Evolutionary conservation across 2,329 filamentous ascomycete genomes (phyloP).

Genomic region (Aspergillaceae sp.): DNA sequence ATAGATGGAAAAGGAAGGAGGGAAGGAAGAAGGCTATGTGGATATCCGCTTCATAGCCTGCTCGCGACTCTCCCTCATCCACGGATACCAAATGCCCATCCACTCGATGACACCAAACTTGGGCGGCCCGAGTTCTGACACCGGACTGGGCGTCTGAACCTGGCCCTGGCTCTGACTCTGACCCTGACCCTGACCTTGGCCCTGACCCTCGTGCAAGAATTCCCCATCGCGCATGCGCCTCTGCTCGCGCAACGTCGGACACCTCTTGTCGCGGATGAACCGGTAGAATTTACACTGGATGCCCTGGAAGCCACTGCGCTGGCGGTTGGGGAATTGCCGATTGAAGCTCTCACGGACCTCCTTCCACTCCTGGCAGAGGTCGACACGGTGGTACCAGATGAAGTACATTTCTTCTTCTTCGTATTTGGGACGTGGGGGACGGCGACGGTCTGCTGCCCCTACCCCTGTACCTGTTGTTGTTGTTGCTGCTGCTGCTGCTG

Average conservation of each 20-base stretch:
- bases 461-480: background rate
- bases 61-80: slow-evolving; percentile 32
- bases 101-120: slow-evolving; percentile 35
- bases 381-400: slow-evolving; percentile 43
- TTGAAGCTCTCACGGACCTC: slow-evolving; percentile 38
- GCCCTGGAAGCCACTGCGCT: slow-evolving; percentile 35
- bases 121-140: slow-evolving; percentile 17
- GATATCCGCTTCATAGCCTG: slow-evolving; percentile 6
- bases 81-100: slow-evolving; percentile 34
- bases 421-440: slow-evolving; percentile 39
- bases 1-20: background rate
- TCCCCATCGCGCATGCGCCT: slow-evolving; percentile 32
- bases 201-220: slow-evolving; percentile 23
- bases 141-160: slow-evolving; percentile 6
- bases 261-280: slow-evolving; percentile 38
- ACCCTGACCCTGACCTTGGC: background rate
- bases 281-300: slow-evolving; percentile 45
- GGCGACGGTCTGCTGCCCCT: slow-evolving; percentile 28
- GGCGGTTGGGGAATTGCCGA: slow-evolving; percentile 34
- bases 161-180: slow-evolving; percentile 7
- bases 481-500: background rate
- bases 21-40: background rate
- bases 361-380: slow-evolving; percentile 40
- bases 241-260: slow-evolving; percentile 38
- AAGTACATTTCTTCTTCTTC: slow-evolving; percentile 41